phyloP scores from a whole-genome alignment of 768 basidiomycete species.

The Tricholoma matsutake region DNA sequence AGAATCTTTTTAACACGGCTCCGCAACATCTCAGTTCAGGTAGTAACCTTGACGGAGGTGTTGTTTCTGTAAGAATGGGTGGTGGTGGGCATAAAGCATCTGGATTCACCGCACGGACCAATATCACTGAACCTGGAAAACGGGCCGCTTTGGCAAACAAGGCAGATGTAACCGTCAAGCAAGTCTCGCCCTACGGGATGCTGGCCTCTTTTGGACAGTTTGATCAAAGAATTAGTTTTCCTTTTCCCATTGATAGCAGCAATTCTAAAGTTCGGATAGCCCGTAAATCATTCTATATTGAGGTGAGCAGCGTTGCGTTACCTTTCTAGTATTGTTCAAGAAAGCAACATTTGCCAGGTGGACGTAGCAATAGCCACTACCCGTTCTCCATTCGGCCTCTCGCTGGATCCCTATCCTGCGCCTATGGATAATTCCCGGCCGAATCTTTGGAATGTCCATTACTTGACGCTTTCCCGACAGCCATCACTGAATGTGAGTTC shows the following conservation, averaged over 20 bases:
- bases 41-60: neutral
- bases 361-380: constrained; percentile 13
- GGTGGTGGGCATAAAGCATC: constrained; percentile 18
- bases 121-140: constrained; percentile 12
- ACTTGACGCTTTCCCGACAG: constrained; percentile 25
- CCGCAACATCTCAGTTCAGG: constrained; percentile 15
- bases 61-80: constrained; percentile 20
- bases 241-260: constrained; percentile 41
- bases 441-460: constrained; percentile 23
- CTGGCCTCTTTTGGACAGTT: constrained; percentile 4
- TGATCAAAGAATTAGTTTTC: constrained; percentile 25
- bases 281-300: constrained; percentile 51
- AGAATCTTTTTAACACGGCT: neutral
- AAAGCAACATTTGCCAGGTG: constrained; percentile 11
- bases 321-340: neutral
- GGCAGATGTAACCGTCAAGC: constrained; percentile 10
- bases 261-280: constrained; percentile 44
- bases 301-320: constrained; percentile 21
- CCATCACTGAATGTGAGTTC: constrained; percentile 17
- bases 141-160: constrained; percentile 12
- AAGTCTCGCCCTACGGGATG: constrained; percentile 9
- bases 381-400: constrained; percentile 10
- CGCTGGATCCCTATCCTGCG: constrained; percentile 28
- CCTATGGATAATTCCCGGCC: constrained; percentile 2
- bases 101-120: constrained; percentile 11